Evolutionary conservation across 106 monocot genomes (phyloP).

Genomic region (Xerophyta viscosa): DNA sequence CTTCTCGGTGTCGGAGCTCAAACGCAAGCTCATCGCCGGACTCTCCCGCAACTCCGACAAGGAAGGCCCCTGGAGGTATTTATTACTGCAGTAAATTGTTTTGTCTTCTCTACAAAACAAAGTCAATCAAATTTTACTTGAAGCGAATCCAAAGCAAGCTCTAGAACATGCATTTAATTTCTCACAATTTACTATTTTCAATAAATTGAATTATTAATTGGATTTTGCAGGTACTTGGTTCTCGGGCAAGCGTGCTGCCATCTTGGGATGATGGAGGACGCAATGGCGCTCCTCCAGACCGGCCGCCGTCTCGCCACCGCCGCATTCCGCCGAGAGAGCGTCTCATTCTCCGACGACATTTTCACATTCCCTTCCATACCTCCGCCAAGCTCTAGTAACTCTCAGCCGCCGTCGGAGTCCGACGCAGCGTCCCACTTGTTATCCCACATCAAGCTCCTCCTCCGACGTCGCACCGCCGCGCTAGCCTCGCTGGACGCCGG

Average conservation of each 20-base stretch:
- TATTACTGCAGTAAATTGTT: no score
- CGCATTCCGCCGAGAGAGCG: conserved; percentile 59
- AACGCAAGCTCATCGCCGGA: conserved; percentile 59
- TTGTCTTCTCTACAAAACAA: no score
- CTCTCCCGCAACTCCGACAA: conserved; percentile 20
- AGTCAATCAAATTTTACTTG: no score
- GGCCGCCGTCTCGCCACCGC: conserved; percentile 71
- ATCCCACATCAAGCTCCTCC: conserved; percentile 73
- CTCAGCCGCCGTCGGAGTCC: conserved; percentile 24
- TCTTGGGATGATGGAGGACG: conserved; percentile 91
- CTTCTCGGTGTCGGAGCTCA: conserved; percentile 71
- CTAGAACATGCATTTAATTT: no score
- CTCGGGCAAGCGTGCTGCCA: conserved; percentile 86
- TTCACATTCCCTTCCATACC: conserved; percentile 35
- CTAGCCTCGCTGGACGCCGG: conserved; percentile 73
- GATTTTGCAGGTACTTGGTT: conserved; percentile 56
- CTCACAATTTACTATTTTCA: no score
- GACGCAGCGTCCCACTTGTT: conserved; percentile 57
- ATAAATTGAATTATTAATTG: background rate
- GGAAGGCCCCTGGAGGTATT: conserved; percentile 93
- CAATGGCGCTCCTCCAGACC: conserved; percentile 82
- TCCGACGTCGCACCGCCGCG: conserved; percentile 87
- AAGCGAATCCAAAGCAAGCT: no score
- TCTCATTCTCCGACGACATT: conserved; percentile 55
- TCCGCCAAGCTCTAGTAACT: no score